These are phyloP conservation scores for Apophysomyces ossiformis DNA, from an alignment of 371 early-diverging fungal species.

Conservation along the genomic window DNA sequence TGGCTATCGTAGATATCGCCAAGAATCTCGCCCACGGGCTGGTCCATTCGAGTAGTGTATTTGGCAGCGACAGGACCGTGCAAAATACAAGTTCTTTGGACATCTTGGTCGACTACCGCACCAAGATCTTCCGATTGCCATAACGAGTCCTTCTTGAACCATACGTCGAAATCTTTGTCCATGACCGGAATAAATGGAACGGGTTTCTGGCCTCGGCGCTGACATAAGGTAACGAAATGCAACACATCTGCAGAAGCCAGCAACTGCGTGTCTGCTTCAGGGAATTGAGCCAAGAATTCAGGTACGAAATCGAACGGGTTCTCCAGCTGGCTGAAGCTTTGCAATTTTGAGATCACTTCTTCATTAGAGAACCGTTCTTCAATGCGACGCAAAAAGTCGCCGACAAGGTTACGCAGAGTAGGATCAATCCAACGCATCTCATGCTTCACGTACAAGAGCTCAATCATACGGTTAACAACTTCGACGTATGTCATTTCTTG, in stretches of 20 bases:
- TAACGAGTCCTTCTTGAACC: constrained; percentile 97
- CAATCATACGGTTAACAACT: constrained; percentile 83
- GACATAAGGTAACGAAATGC: constrained; percentile 86
- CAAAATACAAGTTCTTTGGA: constrained; percentile 90
- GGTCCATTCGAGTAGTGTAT: constrained; percentile 78
- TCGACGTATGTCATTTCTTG: constrained; percentile 95
- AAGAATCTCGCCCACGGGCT: constrained; percentile 91
- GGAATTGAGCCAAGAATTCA: constrained; percentile 83
- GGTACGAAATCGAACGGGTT: constrained; percentile 70
- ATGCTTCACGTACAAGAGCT: constrained; percentile 81
- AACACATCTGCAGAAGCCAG: constrained; percentile 91
- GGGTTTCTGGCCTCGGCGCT: constrained; percentile 87
- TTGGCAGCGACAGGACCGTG: constrained; percentile 94
- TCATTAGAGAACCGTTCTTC: constrained; percentile 88
- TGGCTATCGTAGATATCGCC: constrained; percentile 88
- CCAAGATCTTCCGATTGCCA: constrained; percentile 96
- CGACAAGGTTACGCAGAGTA: constrained; percentile 81
- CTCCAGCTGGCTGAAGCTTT: constrained; percentile 73
- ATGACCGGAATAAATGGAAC: constrained; percentile 92
- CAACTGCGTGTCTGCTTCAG: constrained; percentile 76
- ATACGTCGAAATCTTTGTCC: constrained; percentile 91
- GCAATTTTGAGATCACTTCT: constrained; percentile 66
- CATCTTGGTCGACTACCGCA: constrained; percentile 91
- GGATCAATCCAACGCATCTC: constrained; percentile 89
- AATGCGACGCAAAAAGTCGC: constrained; percentile 87